Percentiles rank a stretch among this genome's conserved stretches.
Conservation (phyloP, 2,329 filamentous ascomycete species). For the Colletotrichum cordylinicola region DNA sequence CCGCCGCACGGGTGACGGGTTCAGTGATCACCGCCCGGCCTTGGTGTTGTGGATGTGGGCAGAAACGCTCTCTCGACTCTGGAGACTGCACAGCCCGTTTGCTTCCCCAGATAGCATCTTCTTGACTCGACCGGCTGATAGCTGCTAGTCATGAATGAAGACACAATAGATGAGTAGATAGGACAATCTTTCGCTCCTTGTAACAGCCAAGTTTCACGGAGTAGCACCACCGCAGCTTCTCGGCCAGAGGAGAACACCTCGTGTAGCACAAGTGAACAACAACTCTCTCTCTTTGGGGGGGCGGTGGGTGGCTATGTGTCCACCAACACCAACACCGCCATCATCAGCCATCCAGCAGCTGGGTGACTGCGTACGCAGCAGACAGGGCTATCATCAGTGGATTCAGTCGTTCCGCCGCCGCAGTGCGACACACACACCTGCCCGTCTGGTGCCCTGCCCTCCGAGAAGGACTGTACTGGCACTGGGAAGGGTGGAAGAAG, state of each 20-base stretch:
- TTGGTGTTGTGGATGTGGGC: neutral
- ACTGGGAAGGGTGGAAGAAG: neutral
- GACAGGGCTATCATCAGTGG: neutral
- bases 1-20: neutral
- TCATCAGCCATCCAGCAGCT: neutral
- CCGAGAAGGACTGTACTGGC: neutral
- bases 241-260: neutral
- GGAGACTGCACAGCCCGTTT: neutral
- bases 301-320: neutral
- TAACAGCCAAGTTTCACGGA: slow-evolving; percentile 10
- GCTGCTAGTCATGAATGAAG: slow-evolving; percentile 6
- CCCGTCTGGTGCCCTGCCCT: slow-evolving; percentile 1
- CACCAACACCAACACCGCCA: neutral
- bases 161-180: neutral
- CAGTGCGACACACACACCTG: neutral
- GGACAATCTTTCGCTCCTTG: neutral
- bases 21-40: neutral
- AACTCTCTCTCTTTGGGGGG: neutral
- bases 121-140: slow-evolving; percentile 1
- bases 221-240: neutral
- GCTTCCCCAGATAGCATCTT: neutral
- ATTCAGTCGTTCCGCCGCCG: neutral
- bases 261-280: neutral
- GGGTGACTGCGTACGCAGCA: neutral
- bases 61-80: neutral